Base-by-base conservation (phyloP, 2,329 filamentous ascomycete genomes). In the Rhexocercosporidium sp. region DNA sequence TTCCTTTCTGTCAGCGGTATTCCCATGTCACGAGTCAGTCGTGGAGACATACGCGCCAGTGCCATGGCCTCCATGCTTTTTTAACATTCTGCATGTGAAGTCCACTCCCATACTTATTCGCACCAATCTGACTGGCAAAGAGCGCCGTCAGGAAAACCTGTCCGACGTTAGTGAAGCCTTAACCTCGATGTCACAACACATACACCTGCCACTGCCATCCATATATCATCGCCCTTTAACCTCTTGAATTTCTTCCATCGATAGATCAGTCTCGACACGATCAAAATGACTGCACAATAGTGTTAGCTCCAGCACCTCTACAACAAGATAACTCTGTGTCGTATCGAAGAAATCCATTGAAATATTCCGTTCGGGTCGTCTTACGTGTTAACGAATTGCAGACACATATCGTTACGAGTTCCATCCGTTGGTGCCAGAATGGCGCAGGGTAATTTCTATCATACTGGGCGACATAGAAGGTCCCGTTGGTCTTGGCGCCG, bases 171-270 rank as follows among this genome's bases (percentile, higher is more conserved):
- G 62, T 25, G 7, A 44, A 59, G 46, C 37, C 25, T 12, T 16
- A 20, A 41, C 31, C 16, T 27, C 18, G 3, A 6, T 54, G 41
- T 34, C 20, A 0, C 34, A 56, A 47, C 37, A 67, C 73, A 39
- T 75, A 77, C 75, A 54, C 68, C 72, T 64, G 75, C 75, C 56
- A 69, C 66, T 25, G 70, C 59, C 69, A 77, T 75, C 74, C 74
- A 76, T 41, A 66, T 70, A 64, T 77, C 75, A 57, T 77, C 75
- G 18, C 66, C 65, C 59, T 73, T 72, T 61, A 75, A 72, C 29
- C 70, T 71, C 46, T 69, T 73, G 41, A 75, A 65, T 49, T 68
- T 71, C 31, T 44, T 60, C 64, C 72, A 72, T 64, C 75, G 71
- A 62, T 76, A 75, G 51, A 70, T 70, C 63, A 73, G 41, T 66